These are phyloP conservation scores for Euphorbia corollata DNA, from an alignment of 441 rosid genomes.

Conservation along the genomic window DNA sequence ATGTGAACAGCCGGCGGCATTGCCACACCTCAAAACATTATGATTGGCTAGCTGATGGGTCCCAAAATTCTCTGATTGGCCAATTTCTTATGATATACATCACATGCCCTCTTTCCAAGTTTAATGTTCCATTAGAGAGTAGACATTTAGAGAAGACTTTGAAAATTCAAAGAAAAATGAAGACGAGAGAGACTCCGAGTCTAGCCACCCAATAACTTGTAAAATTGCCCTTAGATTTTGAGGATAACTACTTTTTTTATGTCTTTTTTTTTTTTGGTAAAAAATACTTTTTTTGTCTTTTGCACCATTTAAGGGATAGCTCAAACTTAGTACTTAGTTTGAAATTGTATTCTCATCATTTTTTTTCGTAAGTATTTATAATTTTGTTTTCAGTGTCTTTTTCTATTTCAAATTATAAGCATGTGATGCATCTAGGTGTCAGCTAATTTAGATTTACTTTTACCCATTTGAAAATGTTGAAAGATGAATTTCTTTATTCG, in stretches of 20 bases:
- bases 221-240: slow-evolving; percentile 5
- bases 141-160: slow-evolving; percentile 1
- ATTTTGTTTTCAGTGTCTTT: background rate
- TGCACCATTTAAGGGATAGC: background rate
- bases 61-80: slow-evolving; percentile 11
- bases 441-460: too few relatives aligned
- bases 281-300: too few relatives aligned
- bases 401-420: background rate
- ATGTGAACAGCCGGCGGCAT: too few relatives aligned
- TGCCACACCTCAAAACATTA: background rate
- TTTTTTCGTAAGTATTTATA: too few relatives aligned
- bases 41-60: slow-evolving; percentile 15
- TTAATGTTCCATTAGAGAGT: background rate
- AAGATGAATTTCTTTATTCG: background rate
- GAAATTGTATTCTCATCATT: background rate
- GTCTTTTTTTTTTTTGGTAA: too few relatives aligned
- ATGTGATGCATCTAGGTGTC: background rate
- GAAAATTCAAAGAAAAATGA: background rate
- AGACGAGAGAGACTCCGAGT: background rate
- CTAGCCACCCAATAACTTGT: background rate
- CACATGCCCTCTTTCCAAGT: background rate
- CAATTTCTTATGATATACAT: background rate
- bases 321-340: background rate
- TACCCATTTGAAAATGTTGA: too few relatives aligned
- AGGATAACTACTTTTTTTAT: background rate